A percentile compares a stretch with the other conserved stretches of the same genome.
These are phyloP conservation scores for Babesia bigemina DNA, from an alignment of 169 alveolate genomes.

Conservation along the genomic window DNA sequence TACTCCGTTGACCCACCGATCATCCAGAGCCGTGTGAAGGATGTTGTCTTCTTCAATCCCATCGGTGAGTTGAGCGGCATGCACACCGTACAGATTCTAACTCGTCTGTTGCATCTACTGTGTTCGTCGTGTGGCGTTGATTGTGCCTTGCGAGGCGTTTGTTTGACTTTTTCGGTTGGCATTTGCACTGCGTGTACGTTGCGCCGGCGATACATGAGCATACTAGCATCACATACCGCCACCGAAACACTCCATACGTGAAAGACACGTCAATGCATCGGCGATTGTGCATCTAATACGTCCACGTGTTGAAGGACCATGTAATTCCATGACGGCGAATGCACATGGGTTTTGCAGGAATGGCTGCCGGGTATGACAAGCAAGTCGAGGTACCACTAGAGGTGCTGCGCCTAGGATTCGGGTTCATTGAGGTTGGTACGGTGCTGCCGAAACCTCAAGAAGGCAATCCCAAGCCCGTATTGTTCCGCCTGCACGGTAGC, in stretches of 20 bases:
- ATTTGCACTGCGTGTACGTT: neutral
- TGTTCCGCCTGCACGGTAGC: conserved; percentile 76
- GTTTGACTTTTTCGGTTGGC: neutral
- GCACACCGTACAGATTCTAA: neutral
- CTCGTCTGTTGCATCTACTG: too few species aligned
- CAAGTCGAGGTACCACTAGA: conserved; percentile 79
- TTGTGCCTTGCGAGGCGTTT: too few species aligned
- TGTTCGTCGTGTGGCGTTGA: too few species aligned
- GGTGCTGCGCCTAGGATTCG: conserved; percentile 81
- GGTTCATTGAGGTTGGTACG: conserved; percentile 86
- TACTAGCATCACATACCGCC: too few species aligned
- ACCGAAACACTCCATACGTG: too few species aligned
- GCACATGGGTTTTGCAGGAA: conserved; percentile 56
- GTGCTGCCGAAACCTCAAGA: conserved; percentile 83
- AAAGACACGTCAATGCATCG: too few species aligned
- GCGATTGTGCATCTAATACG: too few species aligned
- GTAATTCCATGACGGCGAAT: too few species aligned
- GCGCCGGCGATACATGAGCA: neutral
- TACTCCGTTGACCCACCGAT: conserved; percentile 70
- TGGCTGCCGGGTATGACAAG: conserved; percentile 89
- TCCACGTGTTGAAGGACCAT: too few species aligned
- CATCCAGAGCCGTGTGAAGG: conserved; percentile 44
- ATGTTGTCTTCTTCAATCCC: conserved; percentile 55
- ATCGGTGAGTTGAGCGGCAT: conserved; percentile 28
- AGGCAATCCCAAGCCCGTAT: conserved; percentile 84